Conservation (phyloP, 257 asterid species). For the Solanum clarkiae region DNA sequence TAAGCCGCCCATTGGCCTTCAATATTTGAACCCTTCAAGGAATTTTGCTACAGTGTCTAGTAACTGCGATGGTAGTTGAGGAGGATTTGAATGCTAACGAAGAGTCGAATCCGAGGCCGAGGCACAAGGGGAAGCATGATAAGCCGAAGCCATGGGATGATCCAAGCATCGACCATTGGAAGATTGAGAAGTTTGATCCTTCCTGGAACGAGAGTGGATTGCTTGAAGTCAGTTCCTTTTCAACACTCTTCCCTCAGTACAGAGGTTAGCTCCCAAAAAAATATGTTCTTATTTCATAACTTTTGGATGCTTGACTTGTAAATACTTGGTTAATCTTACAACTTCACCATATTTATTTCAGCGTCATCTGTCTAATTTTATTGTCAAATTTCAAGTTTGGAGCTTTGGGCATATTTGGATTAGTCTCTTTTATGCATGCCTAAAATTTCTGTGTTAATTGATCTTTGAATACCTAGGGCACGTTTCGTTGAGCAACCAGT, state of each 20-base stretch:
- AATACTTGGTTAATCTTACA: background rate
- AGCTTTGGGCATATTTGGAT: background rate
- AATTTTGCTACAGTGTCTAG: too few species aligned
- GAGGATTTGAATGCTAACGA: background rate
- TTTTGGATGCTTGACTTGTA: background rate
- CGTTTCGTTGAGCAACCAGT: background rate
- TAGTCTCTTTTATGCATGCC: background rate
- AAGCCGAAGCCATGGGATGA: slow-evolving; percentile 77
- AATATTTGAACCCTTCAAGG: too few species aligned
- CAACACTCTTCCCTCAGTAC: slow-evolving; percentile 65
- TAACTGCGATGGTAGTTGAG: background rate
- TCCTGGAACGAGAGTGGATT: slow-evolving; percentile 56
- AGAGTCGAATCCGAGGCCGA: slow-evolving; percentile 17
- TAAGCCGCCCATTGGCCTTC: background rate
- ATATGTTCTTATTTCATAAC: background rate
- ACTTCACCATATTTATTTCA: background rate
- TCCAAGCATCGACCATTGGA: slow-evolving; percentile 60
- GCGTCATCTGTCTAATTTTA: background rate
- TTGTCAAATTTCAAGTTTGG: background rate
- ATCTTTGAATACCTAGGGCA: background rate
- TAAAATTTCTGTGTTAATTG: background rate
- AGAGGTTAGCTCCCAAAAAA: slow-evolving; percentile 16
- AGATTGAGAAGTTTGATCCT: slow-evolving; percentile 60
- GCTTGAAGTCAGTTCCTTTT: slow-evolving; percentile 60
- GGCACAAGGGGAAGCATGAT: slow-evolving; percentile 65